Base-by-base conservation (phyloP, 208 protist genomes). In the Trypanosoma cruzi region DNA sequence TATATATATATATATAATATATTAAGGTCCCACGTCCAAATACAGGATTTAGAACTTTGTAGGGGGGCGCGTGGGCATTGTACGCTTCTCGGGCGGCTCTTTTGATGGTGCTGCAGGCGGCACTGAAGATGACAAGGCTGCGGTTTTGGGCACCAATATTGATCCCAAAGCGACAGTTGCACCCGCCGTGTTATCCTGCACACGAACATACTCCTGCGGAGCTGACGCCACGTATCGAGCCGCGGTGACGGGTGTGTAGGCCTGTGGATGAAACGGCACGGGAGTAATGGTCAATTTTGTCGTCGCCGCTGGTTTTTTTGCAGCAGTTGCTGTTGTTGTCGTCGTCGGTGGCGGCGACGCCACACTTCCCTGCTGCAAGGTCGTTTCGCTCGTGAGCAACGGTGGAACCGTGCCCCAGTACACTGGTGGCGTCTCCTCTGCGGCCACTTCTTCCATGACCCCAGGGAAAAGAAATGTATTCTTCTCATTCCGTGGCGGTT, bases 401-500 rank as follows among this genome's bases (percentile, higher is more conserved):
- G 78, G 60, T 0, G 85, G 85, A 46, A 90, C 80, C 0, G 64
- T 79, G 0, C 83, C 80, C 80, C 81, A 85, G 53, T 75, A 68
- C 48, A 84, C 73, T 1, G 64, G 50, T 16, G 74, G 65, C 2
- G 63, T 59, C 24, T 73, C 71, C 60, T 65, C 75, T 28, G 42
- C 73, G 16, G 85, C 84, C 0, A 68, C 73, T 79, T 96, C 90
- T 44, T 90, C 88, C 84, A 92, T 92, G 55, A 96, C 84, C 13
- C 88, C 86, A 1, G 90, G 90, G 68, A 94, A 96, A 37, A 93
- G 71, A 57, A 94, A 90, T 32, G 79, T 80, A 78, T 94, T 90
- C 72, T 85, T 79, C 44, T 87, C 87, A 13, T 73, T 82, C 4
- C 90, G 85, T 28, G 98, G 97, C 36, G 98, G 93, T 80, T 99